Conservation (phyloP, 2,329 filamentous ascomycete genomes). For the Zymoseptoria brevis region DNA sequence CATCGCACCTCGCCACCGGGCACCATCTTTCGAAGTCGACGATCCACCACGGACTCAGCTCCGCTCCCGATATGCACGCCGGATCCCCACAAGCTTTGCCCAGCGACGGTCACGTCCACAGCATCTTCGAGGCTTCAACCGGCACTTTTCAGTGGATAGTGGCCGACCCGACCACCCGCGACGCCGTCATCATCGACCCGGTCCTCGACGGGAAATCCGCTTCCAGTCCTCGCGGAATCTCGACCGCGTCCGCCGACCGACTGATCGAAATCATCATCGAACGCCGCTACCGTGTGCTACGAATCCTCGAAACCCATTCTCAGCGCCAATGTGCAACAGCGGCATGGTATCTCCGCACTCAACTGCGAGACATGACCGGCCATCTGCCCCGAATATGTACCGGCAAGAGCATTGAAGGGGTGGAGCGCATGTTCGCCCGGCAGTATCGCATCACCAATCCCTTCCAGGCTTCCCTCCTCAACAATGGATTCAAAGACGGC, state of each 20-base stretch:
- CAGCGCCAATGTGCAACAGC: constrained; percentile 56
- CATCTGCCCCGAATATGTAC: constrained; percentile 44
- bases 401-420: constrained; percentile 45
- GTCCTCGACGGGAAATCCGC: constrained; percentile 50
- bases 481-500: constrained; percentile 44
- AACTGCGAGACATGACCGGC: constrained; percentile 32
- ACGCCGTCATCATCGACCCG: constrained; percentile 53
- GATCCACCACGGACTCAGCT: background rate
- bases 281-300: constrained; percentile 42
- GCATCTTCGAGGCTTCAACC: constrained; percentile 35
- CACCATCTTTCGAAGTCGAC: no score
- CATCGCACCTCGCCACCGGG: background rate
- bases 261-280: constrained; percentile 40
- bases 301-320: constrained; percentile 55
- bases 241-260: constrained; percentile 46
- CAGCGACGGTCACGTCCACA: constrained; percentile 22
- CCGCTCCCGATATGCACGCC: background rate
- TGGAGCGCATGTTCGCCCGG: constrained; percentile 45
- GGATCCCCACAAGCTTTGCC: background rate
- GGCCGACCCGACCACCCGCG: constrained; percentile 43
- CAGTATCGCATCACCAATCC: constrained; percentile 40
- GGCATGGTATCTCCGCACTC: constrained; percentile 48
- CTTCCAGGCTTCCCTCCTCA: constrained; percentile 45
- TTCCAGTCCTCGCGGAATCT: constrained; percentile 35
- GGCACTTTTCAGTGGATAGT: constrained; percentile 56